Percentiles rank a stretch among this genome's conserved stretches.
Evolutionary conservation across 768 basidiomycete species (phyloP).

Genomic region (Boletus fagicola): DNA sequence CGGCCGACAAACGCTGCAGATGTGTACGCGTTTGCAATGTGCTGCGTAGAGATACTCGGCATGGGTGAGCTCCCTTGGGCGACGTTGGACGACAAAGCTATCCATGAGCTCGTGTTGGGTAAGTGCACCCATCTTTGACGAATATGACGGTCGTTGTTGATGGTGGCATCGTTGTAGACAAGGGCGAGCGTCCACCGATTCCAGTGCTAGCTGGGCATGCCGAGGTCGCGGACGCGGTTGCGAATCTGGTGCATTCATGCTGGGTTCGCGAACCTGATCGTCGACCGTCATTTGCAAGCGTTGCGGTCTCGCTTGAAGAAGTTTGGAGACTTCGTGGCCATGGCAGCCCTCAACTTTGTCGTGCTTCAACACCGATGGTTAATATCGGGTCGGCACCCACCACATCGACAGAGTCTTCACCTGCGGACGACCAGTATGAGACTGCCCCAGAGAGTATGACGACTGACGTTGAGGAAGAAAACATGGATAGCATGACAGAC

Average conservation of each 20-base stretch:
- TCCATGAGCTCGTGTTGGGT: slow-evolving; percentile 54
- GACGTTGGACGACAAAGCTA: slow-evolving; percentile 46
- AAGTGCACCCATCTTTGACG: slow-evolving; percentile 15
- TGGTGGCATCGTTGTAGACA: slow-evolving; percentile 34
- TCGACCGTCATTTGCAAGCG: slow-evolving; percentile 53
- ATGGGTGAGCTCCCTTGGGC: slow-evolving; percentile 64
- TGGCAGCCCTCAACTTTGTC: not conserved
- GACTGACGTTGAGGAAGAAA: slow-evolving; percentile 16
- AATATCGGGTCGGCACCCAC: not conserved
- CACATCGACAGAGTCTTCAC: slow-evolving; percentile 17
- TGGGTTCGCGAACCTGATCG: slow-evolving; percentile 54
- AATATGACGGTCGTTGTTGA: slow-evolving; percentile 19
- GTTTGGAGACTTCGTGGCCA: slow-evolving; percentile 41
- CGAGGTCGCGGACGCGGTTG: slow-evolving; percentile 31
- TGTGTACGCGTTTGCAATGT: slow-evolving; percentile 68
- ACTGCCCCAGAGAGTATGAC: slow-evolving; percentile 28
- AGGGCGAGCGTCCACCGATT: slow-evolving; percentile 50
- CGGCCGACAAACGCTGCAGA: slow-evolving; percentile 55
- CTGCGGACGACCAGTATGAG: slow-evolving; percentile 26
- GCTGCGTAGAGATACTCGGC: slow-evolving; percentile 60
- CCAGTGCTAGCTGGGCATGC: slow-evolving; percentile 37
- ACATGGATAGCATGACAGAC: slow-evolving; percentile 13
- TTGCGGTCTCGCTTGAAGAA: slow-evolving; percentile 46
- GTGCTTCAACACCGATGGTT: not conserved
- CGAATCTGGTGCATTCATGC: slow-evolving; percentile 49